phyloP scores from a whole-genome alignment of 2,329 filamentous ascomycete genomes.

The Truncatella angustata region DNA sequence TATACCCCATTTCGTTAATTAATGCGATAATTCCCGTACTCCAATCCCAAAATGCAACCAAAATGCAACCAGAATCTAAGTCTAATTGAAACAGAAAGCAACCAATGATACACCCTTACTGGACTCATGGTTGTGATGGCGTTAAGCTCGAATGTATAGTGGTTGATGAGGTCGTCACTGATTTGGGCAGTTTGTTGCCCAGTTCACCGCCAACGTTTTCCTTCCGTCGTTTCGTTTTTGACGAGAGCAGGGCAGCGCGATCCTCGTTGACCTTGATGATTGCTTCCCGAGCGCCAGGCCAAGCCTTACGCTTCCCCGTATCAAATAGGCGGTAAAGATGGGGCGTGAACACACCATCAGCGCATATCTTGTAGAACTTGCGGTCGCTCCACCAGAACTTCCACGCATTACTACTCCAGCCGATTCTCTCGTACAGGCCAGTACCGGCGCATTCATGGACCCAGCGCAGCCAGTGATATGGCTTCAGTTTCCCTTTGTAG shows the following conservation, averaged over 20 bases:
- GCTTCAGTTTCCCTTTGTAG: slow-evolving; percentile 4
- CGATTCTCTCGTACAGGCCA: neutral
- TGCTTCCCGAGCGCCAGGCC: neutral
- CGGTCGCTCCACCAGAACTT: slow-evolving; percentile 3
- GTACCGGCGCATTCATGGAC: neutral
- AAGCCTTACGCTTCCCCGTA: slow-evolving; percentile 1
- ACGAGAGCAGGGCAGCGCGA: neutral
- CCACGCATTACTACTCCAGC: slow-evolving; percentile 1
- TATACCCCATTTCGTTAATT: too few species aligned
- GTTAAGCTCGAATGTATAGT: too few species aligned
- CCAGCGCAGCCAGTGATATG: neutral
- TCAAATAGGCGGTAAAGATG: slow-evolving; percentile 1
- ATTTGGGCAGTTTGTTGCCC: neutral
- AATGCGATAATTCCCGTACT: too few species aligned
- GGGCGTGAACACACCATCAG: neutral
- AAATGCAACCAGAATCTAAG: too few species aligned
- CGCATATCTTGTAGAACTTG: slow-evolving; percentile 6
- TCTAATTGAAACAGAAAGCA: too few species aligned
- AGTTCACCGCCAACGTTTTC: neutral
- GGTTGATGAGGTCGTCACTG: neutral
- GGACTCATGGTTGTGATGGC: too few species aligned
- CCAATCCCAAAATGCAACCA: too few species aligned
- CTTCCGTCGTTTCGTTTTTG: neutral
- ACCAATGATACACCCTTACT: too few species aligned
- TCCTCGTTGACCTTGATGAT: slow-evolving; percentile 5